Base-by-base conservation (phyloP, 1,284 basidiomycete species). In the Microbotryum saponariae region DNA sequence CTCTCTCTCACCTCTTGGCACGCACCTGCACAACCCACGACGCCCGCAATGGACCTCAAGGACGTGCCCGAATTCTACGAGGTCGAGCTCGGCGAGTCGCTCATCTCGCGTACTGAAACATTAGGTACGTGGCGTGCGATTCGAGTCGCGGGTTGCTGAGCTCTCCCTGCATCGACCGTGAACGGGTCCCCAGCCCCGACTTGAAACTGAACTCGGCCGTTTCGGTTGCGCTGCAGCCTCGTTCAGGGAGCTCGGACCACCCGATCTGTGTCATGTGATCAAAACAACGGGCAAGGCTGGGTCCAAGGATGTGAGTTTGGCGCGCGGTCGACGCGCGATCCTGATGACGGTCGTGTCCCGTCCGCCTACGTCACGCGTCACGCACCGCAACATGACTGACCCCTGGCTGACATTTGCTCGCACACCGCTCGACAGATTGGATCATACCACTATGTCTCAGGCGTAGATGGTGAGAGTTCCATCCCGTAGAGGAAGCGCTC, bases 201-300 rank as follows among this genome's bases (percentile, higher is more conserved):
- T 58, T 68, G 50, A 31, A 16, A 20, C 27, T n/a, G 7, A 8
- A 45, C 23, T 23, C 48, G 16, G 9, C 49, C 18, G 47, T 48
- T 14, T 18, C 4, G 5, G 16, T 51, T 29, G 21, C 50, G 37
- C 18, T 23, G 0, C 59, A 94, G 90, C 89, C 8, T 87, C 91
- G 12, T 98, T 97, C 77, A 83, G 93, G 49, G 94, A 98, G 79
- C 85, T 98, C 23, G 94, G 94, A 16, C 94, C 96, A 0, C 94
- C 94, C 18, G 96, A 99, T 76, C 78, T 99, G 45, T 94, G 91
- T 72, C 92, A 98, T 78, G 88, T 97, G 60, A 84, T 97, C 69
- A 99, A 98, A 76, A 90, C 84, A 51, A 88, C 87, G 0, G 91
- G 91, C 20, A 83, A 85, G 68, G 81, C 85, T 48, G 87, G 87